phyloP scores from a whole-genome alignment of 805 yeast species.

The Kodamaea hsintzibuensis region DNA sequence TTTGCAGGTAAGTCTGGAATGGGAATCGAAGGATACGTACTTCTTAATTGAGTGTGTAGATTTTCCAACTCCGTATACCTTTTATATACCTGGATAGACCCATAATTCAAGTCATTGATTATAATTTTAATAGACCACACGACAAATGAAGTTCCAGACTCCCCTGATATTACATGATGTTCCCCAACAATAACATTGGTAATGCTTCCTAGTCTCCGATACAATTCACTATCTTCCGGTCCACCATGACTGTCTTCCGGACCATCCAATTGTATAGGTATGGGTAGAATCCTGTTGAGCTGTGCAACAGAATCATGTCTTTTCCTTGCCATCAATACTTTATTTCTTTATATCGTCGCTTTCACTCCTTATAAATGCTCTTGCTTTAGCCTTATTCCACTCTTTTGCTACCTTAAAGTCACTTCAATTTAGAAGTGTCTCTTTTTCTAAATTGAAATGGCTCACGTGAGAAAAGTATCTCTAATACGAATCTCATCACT shows the following conservation, averaged over 20 bases:
- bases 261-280: constrained; percentile 36
- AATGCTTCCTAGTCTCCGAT: constrained; percentile 19
- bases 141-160: constrained; percentile 36
- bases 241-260: constrained; percentile 13
- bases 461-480: constrained; percentile 1
- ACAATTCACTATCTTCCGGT: constrained; percentile 9
- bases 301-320: constrained; percentile 14
- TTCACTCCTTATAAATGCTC: too few relatives aligned
- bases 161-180: constrained; percentile 39
- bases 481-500: background rate
- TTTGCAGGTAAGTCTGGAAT: constrained; percentile 57
- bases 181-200: constrained; percentile 46
- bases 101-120: constrained; percentile 35
- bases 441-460: background rate
- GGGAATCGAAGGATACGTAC: constrained; percentile 39
- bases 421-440: background rate
- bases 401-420: background rate
- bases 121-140: constrained; percentile 42
- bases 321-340: background rate
- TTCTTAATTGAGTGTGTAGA: constrained; percentile 42
- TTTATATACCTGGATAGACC: constrained; percentile 50
- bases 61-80: constrained; percentile 65
- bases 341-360: too few relatives aligned
- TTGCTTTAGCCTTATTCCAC: background rate
- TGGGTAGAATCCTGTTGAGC: constrained; percentile 34